Evolutionary conservation across 1,284 basidiomycete species (phyloP).

Genomic region (Jaminaea rosea): DNA sequence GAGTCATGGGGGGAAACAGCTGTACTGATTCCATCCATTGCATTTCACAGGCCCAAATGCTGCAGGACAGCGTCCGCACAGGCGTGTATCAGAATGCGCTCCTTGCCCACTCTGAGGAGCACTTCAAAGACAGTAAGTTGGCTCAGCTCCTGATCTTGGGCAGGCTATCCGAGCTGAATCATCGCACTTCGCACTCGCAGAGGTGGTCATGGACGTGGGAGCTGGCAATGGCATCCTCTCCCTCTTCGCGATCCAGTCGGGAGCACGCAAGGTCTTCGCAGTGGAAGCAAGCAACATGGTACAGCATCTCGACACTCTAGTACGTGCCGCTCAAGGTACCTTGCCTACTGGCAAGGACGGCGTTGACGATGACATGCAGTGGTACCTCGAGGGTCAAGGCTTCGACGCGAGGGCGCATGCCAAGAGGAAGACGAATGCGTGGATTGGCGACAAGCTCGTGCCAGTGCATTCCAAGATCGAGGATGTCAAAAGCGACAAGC

Average conservation of each 20-base stretch:
- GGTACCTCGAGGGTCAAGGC: constrained; percentile 16
- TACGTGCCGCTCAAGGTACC: constrained; percentile 34
- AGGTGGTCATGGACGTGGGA: constrained; percentile 50
- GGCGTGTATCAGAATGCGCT: constrained; percentile 39
- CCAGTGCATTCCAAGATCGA: constrained; percentile 36
- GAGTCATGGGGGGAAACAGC: background rate
- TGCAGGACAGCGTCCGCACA: constrained; percentile 39
- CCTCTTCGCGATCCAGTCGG: constrained; percentile 51
- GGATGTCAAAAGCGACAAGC: constrained; percentile 22
- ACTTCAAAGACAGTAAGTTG: constrained; percentile 31
- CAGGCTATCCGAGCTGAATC: background rate
- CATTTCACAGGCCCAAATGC: constrained; percentile 43
- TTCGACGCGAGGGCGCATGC: background rate
- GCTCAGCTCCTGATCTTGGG: constrained; percentile 23
- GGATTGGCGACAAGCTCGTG: constrained; percentile 22
- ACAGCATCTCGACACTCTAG: constrained; percentile 49
- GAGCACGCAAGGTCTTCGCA: constrained; percentile 51
- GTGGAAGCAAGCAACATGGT: constrained; percentile 53
- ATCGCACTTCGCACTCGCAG: background rate
- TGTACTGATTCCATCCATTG: background rate
- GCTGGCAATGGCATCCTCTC: constrained; percentile 53
- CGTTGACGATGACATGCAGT: constrained; percentile 20
- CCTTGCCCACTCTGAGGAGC: constrained; percentile 18
- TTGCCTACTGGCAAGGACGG: constrained; percentile 31
- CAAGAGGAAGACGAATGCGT: constrained; percentile 17